Evolutionary conservation across 2,329 filamentous ascomycete genomes (phyloP).

Genomic region (Epichloe elymi): DNA sequence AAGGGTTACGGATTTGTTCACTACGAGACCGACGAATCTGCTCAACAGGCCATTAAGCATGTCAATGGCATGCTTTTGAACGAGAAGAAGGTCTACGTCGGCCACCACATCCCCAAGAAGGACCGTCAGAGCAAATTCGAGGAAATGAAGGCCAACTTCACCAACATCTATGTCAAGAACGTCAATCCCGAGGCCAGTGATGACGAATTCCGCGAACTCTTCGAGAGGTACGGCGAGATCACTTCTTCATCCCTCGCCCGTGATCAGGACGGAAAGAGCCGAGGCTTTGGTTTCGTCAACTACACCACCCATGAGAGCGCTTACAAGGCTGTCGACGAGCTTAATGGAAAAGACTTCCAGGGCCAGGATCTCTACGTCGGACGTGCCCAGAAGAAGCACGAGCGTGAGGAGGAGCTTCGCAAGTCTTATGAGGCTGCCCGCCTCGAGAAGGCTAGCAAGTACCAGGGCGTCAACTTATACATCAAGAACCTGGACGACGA

Average conservation of each 20-base stretch:
- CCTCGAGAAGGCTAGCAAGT: constrained; percentile 97
- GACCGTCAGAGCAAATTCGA: constrained; percentile 99
- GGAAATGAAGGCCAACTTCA: constrained; percentile 99
- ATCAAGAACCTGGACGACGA: constrained; percentile 99
- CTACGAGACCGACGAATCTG: constrained; percentile 98
- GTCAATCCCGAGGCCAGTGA: constrained; percentile 73
- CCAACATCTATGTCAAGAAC: constrained; percentile 99
- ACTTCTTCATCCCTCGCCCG: constrained; percentile 91
- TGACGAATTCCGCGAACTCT: constrained; percentile 87
- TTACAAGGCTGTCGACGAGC: constrained; percentile 71
- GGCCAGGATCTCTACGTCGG: constrained; percentile 96
- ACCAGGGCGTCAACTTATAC: constrained; percentile 98
- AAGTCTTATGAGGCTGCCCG: constrained; percentile 97
- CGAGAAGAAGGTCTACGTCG: constrained; percentile 99
- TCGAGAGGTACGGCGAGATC: constrained; percentile 85
- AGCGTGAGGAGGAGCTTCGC: constrained; percentile 97
- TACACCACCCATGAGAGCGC: constrained; percentile 86
- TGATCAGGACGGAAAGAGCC: constrained; percentile 81
- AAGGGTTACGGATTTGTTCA: constrained; percentile 99
- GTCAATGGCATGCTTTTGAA: constrained; percentile 99
- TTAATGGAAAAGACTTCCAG: constrained; percentile 85
- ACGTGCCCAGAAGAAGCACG: constrained; percentile 99
- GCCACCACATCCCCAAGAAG: constrained; percentile 99
- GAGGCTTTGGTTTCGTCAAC: constrained; percentile 94
- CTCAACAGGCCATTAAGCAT: constrained; percentile 94